Conservation (phyloP, 2,329 filamentous ascomycete species). For the Colletotrichum limetticola region DNA sequence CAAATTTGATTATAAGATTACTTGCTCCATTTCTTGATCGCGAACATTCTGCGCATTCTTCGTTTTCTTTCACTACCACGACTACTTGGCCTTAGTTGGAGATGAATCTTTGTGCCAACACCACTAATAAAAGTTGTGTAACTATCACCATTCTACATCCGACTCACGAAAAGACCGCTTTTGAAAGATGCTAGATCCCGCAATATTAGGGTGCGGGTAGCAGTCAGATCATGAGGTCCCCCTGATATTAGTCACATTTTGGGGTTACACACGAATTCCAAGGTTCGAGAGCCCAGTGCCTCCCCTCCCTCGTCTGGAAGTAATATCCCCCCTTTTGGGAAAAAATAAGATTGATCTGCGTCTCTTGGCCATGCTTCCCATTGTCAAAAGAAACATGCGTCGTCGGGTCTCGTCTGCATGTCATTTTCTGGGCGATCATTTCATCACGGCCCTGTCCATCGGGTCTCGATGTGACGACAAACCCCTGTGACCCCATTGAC, state of each 20-base stretch:
- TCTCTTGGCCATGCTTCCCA: background rate
- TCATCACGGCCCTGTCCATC: background rate
- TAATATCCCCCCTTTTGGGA: background rate
- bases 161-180: background rate
- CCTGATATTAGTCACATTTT: background rate
- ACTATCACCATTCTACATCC: background rate
- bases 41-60: background rate
- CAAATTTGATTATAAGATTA: background rate
- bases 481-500: background rate
- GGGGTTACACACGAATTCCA: background rate
- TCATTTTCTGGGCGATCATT: background rate
- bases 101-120: background rate
- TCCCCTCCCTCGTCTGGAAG: background rate
- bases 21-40: background rate
- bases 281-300: background rate
- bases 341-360: background rate
- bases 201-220: background rate
- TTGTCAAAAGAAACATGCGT: background rate
- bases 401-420: background rate
- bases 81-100: background rate
- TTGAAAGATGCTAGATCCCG: background rate
- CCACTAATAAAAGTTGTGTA: background rate
- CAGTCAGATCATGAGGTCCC: background rate
- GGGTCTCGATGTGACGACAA: background rate
- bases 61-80: background rate